Evolutionary conservation across 805 yeast genomes (phyloP).

Genomic region (Hanseniaspora mollemarum): DNA sequence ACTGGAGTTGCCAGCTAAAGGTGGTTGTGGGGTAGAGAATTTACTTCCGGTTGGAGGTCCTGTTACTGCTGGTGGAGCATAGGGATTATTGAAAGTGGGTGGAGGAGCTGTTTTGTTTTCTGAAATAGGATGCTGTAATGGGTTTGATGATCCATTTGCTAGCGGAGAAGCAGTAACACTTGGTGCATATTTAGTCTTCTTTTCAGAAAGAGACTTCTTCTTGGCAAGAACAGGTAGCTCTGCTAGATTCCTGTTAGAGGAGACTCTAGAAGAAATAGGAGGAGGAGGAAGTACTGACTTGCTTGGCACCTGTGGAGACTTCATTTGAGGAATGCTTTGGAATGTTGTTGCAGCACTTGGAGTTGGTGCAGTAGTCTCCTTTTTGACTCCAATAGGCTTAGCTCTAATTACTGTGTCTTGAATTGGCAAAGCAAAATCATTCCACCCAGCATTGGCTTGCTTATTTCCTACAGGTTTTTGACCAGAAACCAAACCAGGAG

Average conservation of each 20-base stretch:
- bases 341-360: not conserved
- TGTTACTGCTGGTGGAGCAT: conserved; percentile 23
- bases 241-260: conserved; percentile 20
- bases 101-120: conserved; percentile 16
- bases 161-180: not conserved
- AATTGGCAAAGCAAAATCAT: conserved; percentile 28
- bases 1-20: conserved; percentile 22
- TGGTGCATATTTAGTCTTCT: conserved; percentile 21
- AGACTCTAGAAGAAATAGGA: conserved; percentile 25
- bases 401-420: conserved; percentile 27
- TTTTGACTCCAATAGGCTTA: conserved; percentile 32
- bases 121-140: not conserved
- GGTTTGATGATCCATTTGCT: conserved; percentile 11
- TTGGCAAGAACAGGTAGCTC: conserved; percentile 23
- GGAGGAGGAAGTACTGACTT: conserved; percentile 20
- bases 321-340: not conserved
- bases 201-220: conserved; percentile 19
- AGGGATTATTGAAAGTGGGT: conserved; percentile 17
- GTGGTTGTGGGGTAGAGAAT: conserved; percentile 31
- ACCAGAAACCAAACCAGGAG: conserved; percentile 30
- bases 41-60: conserved; percentile 26
- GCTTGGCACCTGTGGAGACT: conserved; percentile 4
- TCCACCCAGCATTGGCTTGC: conserved; percentile 32
- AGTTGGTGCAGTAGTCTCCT: conserved; percentile 16
- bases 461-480: conserved; percentile 30